Evolutionary conservation across 2,329 filamentous ascomycete species (phyloP), one percentile per base, ranked within the genome.

Genomic region (Arthrobotrys megalospora): DNA sequence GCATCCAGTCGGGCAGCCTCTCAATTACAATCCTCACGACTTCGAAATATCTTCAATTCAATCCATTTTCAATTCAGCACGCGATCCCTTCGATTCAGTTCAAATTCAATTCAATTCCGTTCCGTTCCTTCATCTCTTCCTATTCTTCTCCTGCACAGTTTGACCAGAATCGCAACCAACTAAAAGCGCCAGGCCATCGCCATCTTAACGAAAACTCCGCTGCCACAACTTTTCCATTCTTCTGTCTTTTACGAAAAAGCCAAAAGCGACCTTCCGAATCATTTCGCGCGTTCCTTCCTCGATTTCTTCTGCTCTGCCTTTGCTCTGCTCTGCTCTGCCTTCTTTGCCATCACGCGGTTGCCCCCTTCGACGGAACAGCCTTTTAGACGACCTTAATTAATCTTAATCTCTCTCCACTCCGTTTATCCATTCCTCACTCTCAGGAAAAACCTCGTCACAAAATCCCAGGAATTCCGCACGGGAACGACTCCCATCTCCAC

Each of bases 381-480:
- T 47, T 14, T 34, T 19, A 16, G 48, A 67, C 64, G 19, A 45
- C 41, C 41, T 11, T 43, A 32, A n/a, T 34, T 45, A 52, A 48
- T 52, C 45, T 43, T 62, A 70, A 62, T 70, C 50, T 28, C 45
- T 62, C 19, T 19, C 32, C 38, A 28, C 36, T 43, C 43, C 21
- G 8, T 38, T 38, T 32, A 28, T 43, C 7, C 62, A 55, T 69
- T 69, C 65, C 65, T 60, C 65, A 34, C 28, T 32, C 21, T 43
- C 50, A 8, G 45, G 19, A 8, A 8, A 48, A 48, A 60, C 16
- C 21, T 38, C 36, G 8, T 38, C 8, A 38, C 12, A 8, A 10
- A 10, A 38, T 14, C 36, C 36, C 36, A 8, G 36, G 36, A 10
- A 38, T 38, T 38, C 36, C 36, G 24, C 24, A 28, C 52, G 24